phyloP scores from a whole-genome alignment of 1,139 yeast genomes.

The Candida sp. region DNA sequence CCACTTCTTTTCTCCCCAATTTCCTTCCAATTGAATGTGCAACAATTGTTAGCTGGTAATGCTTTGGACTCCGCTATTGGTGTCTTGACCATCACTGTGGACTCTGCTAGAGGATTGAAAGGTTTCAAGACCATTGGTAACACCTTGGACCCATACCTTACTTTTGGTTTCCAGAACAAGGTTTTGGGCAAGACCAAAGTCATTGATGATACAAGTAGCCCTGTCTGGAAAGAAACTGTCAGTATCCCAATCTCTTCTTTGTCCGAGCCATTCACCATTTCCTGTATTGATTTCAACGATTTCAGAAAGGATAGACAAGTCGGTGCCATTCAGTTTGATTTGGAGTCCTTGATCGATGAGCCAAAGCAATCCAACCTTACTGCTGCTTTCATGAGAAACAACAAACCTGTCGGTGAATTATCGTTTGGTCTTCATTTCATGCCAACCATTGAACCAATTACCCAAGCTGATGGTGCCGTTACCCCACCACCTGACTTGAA shows the following conservation, averaged over 20 bases:
- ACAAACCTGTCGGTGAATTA: slow-evolving; percentile 79
- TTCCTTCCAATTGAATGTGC: slow-evolving; percentile 90
- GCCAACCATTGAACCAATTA: slow-evolving; percentile 79
- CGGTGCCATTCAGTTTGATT: slow-evolving; percentile 79
- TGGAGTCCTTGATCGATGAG: slow-evolving; percentile 65
- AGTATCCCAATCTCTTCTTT: slow-evolving; percentile 74
- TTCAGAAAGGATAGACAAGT: slow-evolving; percentile 78
- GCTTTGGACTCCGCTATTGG: slow-evolving; percentile 85
- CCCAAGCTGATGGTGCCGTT: slow-evolving; percentile 82
- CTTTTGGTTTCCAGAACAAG: slow-evolving; percentile 62
- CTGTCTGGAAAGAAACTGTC: slow-evolving; percentile 85
- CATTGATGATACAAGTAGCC: slow-evolving; percentile 66
- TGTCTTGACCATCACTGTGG: slow-evolving; percentile 71
- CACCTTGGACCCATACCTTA: slow-evolving; percentile 88
- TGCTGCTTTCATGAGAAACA: slow-evolving; percentile 73
- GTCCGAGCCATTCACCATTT: slow-evolving; percentile 78
- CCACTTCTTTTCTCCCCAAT: slow-evolving; percentile 89
- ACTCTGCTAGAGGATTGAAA: slow-evolving; percentile 68
- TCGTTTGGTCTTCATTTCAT: slow-evolving; percentile 72
- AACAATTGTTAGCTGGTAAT: slow-evolving; percentile 88
- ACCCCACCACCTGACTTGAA: slow-evolving; percentile 92
- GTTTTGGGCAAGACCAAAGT: slow-evolving; percentile 70
- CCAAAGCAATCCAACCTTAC: slow-evolving; percentile 55
- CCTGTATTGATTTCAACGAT: slow-evolving; percentile 76
- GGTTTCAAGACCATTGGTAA: slow-evolving; percentile 74